Conservation (phyloP, 2,329 filamentous ascomycete genomes). For the Pseudopithomyces chartarum region DNA sequence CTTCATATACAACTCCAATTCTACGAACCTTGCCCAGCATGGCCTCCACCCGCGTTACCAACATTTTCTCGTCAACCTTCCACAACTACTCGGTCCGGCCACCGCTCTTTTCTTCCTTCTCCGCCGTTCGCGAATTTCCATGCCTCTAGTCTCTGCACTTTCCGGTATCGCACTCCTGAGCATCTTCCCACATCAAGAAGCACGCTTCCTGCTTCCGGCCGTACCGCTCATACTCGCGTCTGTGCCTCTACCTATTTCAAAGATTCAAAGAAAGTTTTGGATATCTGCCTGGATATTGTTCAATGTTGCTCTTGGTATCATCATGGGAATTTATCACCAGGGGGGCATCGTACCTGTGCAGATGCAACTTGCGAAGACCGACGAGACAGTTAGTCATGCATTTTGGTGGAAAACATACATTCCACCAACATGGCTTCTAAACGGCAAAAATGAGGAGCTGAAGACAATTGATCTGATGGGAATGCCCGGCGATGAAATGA, state of each 20-base stretch:
- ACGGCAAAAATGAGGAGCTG: conserved; percentile 75
- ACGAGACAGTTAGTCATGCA: conserved; percentile 67
- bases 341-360: conserved; percentile 78
- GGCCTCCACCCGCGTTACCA: conserved; percentile 60
- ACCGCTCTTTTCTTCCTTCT: conserved; percentile 56
- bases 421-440: conserved; percentile 78
- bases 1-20: conserved; percentile 55
- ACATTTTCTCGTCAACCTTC: conserved; percentile 57
- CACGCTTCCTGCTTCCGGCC: conserved; percentile 76
- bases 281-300: conserved; percentile 69
- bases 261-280: conserved; percentile 56
- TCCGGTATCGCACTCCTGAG: conserved; percentile 74
- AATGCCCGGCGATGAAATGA: conserved; percentile 64
- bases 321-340: conserved; percentile 85
- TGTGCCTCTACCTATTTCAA: conserved; percentile 69
- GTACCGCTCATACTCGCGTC: conserved; percentile 79
- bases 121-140: conserved; percentile 53
- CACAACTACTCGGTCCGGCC: conserved; percentile 58
- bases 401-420: conserved; percentile 89
- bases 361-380: conserved; percentile 72
- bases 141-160: conserved; percentile 73
- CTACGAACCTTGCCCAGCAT: conserved; percentile 57
- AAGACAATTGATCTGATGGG: conserved; percentile 76
- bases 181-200: conserved; percentile 78
- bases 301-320: conserved; percentile 67